Evolutionary conservation across 306 rosid genomes (phyloP), one percentile per base, ranked within the genome.

Genomic region (Arachis stenosperma): DNA sequence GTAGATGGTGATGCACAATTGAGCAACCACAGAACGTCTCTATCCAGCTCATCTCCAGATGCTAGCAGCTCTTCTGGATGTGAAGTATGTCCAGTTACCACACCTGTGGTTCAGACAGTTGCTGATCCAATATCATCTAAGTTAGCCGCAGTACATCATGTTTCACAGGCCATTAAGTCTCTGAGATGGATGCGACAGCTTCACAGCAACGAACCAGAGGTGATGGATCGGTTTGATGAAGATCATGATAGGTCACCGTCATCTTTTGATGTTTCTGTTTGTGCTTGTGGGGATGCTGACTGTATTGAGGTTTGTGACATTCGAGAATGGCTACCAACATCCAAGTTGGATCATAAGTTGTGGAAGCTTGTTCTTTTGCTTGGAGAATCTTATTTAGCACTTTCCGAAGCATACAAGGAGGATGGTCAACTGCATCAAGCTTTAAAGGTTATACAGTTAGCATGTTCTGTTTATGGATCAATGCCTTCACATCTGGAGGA

Each of bases 351-450:
- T 81, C 81, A 88, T 79, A 93, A 87, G 86, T 74, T 91, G 79
- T 91, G 98, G 98, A 93, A 93, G 73, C 89, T 93, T 62, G 97
- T 93, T 79, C 98, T 93, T 74, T 85, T 93, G 86, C 98, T 93
- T 71, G 97, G 97, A 61, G 98, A 93, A 79, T 88, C 97, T 54
- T 93, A 93, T 86, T 89, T 93, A 88, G 96, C 92, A 13, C 97
- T 93, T 79, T 92, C 94, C 14, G 92, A 89, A 74, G 96, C 97
- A 71, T 93, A 93, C 69, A 88, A 73, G 78, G 97, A 88, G 81
- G 98, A 91, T 69, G 80, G 75, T 22, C 98, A 89, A 79, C 82
- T 93, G 79, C 84, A 86, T 85, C 93, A 86, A 78, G 88, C 98
- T 78, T 84, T 93, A 65, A 91, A 91, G 76, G 94, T 93, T 40